Evolutionary conservation across 805 yeast species (phyloP).

Genomic region (Spathaspora hagerdaliae): DNA sequence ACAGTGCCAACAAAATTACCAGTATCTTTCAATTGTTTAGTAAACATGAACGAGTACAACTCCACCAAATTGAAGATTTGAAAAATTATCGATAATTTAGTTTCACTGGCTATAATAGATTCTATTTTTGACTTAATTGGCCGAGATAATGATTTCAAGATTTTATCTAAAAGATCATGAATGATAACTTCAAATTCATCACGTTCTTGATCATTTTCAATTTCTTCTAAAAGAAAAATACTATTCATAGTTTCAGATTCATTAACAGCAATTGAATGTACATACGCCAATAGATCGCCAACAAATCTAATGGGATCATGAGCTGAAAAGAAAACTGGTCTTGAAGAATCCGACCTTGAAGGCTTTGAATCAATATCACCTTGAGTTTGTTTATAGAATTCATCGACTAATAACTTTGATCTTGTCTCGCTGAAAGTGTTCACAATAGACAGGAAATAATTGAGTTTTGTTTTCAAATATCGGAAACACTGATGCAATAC

Average conservation of each 20-base stretch:
- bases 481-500: constrained; percentile 29
- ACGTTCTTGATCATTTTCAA: constrained; percentile 15
- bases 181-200: constrained; percentile 27
- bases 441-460: constrained; percentile 56
- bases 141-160: constrained; percentile 51
- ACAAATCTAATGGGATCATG: constrained; percentile 79
- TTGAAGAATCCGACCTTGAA: constrained; percentile 6
- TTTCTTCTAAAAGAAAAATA: constrained; percentile 39
- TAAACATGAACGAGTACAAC: constrained; percentile 68
- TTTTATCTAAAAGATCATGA: constrained; percentile 41
- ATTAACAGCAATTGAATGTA: constrained; percentile 81
- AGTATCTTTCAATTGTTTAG: constrained; percentile 32
- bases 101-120: constrained; percentile 63
- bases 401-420: constrained; percentile 58
- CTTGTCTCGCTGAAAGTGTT: constrained; percentile 65
- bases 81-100: constrained; percentile 49
- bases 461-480: constrained; percentile 35
- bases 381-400: constrained; percentile 57
- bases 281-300: constrained; percentile 85
- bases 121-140: constrained; percentile 65
- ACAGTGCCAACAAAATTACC: constrained; percentile 21
- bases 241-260: constrained; percentile 74
- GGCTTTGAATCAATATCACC: constrained; percentile 19
- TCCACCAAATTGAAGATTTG: constrained; percentile 61
- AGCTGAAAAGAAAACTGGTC: constrained; percentile 61